Conservation (phyloP, 805 yeast genomes). For the Saturnispora saitoi region DNA sequence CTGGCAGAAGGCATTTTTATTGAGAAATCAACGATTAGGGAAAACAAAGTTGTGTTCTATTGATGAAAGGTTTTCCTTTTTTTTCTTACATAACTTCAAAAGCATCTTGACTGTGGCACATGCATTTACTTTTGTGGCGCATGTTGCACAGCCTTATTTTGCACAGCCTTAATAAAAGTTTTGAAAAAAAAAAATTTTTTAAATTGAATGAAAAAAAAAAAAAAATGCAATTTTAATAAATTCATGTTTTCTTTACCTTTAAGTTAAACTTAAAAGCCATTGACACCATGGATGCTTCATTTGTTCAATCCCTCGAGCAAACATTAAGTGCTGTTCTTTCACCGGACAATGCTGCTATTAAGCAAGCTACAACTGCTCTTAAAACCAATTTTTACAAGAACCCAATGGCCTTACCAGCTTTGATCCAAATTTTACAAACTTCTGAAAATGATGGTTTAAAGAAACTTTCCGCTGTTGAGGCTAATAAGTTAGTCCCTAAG, state of each 20-base stretch:
- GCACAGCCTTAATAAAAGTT: not conserved
- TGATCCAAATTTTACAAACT: constrained; percentile 71
- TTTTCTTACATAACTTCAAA: not conserved
- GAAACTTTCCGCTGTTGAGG: constrained; percentile 95
- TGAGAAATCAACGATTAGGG: not conserved
- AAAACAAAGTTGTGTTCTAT: not conserved
- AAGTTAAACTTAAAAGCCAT: not conserved
- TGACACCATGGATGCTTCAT: constrained; percentile 56
- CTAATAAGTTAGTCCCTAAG: constrained; percentile 67
- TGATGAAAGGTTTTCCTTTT: not conserved
- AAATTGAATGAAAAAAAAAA: not conserved
- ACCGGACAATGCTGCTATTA: constrained; percentile 76
- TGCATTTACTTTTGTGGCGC: not conserved
- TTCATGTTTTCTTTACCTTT: not conserved
- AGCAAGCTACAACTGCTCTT: constrained; percentile 70
- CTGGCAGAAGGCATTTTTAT: constrained; percentile 19
- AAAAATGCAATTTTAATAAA: not conserved
- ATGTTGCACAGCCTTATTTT: not conserved
- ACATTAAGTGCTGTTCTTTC: constrained; percentile 70
- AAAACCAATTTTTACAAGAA: constrained; percentile 66
- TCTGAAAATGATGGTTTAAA: constrained; percentile 64
- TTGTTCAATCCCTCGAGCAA: constrained; percentile 61
- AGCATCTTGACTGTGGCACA: not conserved
- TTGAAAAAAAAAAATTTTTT: not conserved
- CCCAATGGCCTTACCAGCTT: constrained; percentile 67